These are phyloP conservation scores for Trametes coccinea DNA, from an alignment of 768 basidiomycete species.

Conservation along the genomic window DNA sequence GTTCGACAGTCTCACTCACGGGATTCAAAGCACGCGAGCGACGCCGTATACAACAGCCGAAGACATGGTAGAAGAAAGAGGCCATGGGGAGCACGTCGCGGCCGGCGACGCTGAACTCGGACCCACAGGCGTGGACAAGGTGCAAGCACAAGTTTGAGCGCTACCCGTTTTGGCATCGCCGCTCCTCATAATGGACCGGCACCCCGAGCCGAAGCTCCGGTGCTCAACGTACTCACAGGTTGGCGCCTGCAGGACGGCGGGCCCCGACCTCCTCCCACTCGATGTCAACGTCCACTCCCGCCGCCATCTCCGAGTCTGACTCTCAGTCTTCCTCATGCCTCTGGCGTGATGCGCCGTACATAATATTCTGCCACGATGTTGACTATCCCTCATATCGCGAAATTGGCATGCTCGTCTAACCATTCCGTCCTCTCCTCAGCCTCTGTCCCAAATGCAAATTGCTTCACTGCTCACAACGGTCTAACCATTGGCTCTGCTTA, in stretches of 20 bases:
- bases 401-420: no score
- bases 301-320: no score
- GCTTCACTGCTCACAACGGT: no score
- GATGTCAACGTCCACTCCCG: no score
- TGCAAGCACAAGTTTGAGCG: constrained; percentile 13
- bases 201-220: neutral
- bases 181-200: neutral
- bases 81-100: constrained; percentile 26
- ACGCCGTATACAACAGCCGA: constrained; percentile 28
- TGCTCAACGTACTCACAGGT: neutral
- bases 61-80: constrained; percentile 23
- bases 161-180: constrained; percentile 1
- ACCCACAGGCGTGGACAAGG: constrained; percentile 11
- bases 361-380: no score
- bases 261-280: neutral
- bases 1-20: neutral
- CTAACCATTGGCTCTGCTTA: no score
- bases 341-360: no score
- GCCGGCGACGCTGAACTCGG: constrained; percentile 9
- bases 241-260: no score
- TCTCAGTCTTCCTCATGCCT: no score
- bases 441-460: no score
- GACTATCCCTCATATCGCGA: no score
- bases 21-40: neutral
- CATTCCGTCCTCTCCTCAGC: no score